Evolutionary conservation across 2,329 filamentous ascomycete genomes (phyloP).

Genomic region (Herpotrichia juniperi): DNA sequence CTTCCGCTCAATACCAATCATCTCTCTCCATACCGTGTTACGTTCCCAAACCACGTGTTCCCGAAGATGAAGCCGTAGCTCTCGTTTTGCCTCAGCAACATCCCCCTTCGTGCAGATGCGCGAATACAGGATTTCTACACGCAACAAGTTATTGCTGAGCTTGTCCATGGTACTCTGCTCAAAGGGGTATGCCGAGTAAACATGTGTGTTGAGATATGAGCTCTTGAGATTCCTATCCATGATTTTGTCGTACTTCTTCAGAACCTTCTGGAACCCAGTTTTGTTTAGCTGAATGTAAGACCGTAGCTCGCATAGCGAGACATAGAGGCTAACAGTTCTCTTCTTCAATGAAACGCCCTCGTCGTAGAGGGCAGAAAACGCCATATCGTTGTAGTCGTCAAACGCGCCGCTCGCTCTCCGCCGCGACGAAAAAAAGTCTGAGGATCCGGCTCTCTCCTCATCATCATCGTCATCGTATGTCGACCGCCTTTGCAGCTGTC

Average conservation of each 20-base stretch:
- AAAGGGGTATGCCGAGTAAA: slow-evolving; percentile 84
- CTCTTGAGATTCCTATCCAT: slow-evolving; percentile 80
- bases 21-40: slow-evolving; percentile 98
- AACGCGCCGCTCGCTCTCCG: slow-evolving; percentile 70
- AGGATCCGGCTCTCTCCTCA: slow-evolving; percentile 67
- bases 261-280: slow-evolving; percentile 92
- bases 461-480: slow-evolving; percentile 35
- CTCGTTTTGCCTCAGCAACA: slow-evolving; percentile 75
- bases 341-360: slow-evolving; percentile 89
- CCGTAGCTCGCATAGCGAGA: slow-evolving; percentile 91
- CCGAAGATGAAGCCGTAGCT: slow-evolving; percentile 85
- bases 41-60: slow-evolving; percentile 99
- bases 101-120: slow-evolving; percentile 84
- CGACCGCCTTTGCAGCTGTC: slow-evolving; percentile 24
- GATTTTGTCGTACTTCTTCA: slow-evolving; percentile 99
- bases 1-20: slow-evolving; percentile 96
- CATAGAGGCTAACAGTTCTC: slow-evolving; percentile 83
- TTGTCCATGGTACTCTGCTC: slow-evolving; percentile 71
- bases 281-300: slow-evolving; percentile 96
- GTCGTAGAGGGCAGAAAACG: slow-evolving; percentile 71
- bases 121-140: slow-evolving; percentile 81
- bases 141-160: slow-evolving; percentile 73
- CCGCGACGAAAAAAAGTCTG: slow-evolving; percentile 63
- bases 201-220: slow-evolving; percentile 74
- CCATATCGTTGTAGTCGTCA: slow-evolving; percentile 80